Conservation (phyloP, 1,284 basidiomycete species). For the Fomitopsis palustris region DNA sequence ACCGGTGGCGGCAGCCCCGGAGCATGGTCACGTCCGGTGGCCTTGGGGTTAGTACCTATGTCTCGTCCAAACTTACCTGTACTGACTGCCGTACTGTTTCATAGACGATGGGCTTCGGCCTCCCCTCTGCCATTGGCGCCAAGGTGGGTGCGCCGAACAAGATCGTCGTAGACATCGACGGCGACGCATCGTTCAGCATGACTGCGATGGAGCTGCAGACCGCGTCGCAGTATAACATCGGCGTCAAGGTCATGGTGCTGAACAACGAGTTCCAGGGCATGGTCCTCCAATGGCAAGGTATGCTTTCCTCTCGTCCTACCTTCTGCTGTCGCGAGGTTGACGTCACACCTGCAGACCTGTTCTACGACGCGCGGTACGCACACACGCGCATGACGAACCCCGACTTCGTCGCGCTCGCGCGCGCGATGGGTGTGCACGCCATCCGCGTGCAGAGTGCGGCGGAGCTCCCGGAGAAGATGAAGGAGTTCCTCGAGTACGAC, state of each 20-base stretch:
- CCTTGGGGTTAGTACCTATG: constrained; percentile 67
- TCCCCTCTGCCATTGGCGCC: constrained; percentile 92
- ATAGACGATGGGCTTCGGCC: constrained; percentile 96
- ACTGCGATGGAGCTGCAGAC: constrained; percentile 99
- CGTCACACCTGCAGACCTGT: constrained; percentile 63
- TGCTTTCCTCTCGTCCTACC: constrained; percentile 14
- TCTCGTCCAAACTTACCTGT: neutral
- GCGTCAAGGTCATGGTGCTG: constrained; percentile 88
- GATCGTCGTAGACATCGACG: constrained; percentile 94
- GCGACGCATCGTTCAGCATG: constrained; percentile 98
- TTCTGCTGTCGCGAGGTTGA: constrained; percentile 3
- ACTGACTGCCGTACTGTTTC: neutral
- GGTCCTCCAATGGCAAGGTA: constrained; percentile 98
- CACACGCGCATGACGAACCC: constrained; percentile 95
- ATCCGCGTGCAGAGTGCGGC: constrained; percentile 70
- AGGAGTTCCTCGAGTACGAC: constrained; percentile 97
- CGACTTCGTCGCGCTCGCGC: constrained; percentile 86
- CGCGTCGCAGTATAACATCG: constrained; percentile 87
- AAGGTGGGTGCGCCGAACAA: constrained; percentile 96
- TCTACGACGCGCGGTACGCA: constrained; percentile 93
- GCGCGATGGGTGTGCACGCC: constrained; percentile 90
- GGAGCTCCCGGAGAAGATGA: constrained; percentile 93
- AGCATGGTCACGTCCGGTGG: constrained; percentile 97
- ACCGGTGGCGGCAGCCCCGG: constrained; percentile 85
- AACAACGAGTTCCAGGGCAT: constrained; percentile 98